phyloP scores from a whole-genome alignment of 2,329 filamentous ascomycete genomes.

The Pseudogymnoascus sp. region DNA sequence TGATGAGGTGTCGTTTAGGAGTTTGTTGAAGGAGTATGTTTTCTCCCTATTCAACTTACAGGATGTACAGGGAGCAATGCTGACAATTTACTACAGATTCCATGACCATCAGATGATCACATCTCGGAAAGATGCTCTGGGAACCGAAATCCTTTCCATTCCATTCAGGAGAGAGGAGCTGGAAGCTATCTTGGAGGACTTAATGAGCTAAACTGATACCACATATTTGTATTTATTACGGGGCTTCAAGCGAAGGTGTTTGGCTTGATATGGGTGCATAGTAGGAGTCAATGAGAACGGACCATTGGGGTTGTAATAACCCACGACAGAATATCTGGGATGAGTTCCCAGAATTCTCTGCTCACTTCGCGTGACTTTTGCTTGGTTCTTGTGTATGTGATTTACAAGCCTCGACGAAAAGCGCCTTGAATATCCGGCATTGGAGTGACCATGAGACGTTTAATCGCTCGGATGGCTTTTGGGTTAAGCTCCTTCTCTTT shows the following conservation, averaged over 20 bases:
- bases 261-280: not conserved
- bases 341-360: not conserved
- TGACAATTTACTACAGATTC: slow-evolving; percentile 48
- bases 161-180: slow-evolving; percentile 84
- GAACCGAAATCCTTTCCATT: slow-evolving; percentile 75
- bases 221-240: not conserved
- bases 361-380: not conserved
- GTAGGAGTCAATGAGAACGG: not conserved
- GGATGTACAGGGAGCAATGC: slow-evolving; percentile 8
- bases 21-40: slow-evolving; percentile 78
- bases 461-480: not conserved
- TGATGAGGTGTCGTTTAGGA: slow-evolving; percentile 91
- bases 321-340: not conserved
- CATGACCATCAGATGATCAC: slow-evolving; percentile 98
- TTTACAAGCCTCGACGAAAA: not conserved
- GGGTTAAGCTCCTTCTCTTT: not conserved
- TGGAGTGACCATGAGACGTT: not conserved
- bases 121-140: slow-evolving; percentile 73
- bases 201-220: slow-evolving; percentile 26
- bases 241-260: not conserved
- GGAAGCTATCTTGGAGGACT: slow-evolving; percentile 78
- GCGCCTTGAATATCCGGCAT: not conserved
- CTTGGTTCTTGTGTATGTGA: not conserved
- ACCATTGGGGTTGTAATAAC: not conserved
- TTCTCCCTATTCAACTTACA: not conserved